These are phyloP conservation scores for Leccinum incarnatum DNA, from an alignment of 768 basidiomycete genomes.

Conservation along the genomic window DNA sequence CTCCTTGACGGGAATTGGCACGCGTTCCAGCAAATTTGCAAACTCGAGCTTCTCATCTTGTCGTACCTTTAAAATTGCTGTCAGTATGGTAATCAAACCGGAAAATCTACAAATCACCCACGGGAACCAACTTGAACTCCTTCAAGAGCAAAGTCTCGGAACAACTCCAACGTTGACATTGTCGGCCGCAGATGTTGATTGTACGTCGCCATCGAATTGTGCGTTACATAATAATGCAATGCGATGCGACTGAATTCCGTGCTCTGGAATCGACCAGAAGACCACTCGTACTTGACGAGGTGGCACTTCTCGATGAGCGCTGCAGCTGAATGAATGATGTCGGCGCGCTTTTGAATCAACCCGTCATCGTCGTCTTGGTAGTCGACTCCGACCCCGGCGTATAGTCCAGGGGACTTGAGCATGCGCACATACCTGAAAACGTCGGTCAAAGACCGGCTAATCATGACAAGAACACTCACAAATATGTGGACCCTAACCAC, in stretches of 20 bases:
- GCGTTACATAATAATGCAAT: conserved; percentile 93
- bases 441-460: not conserved
- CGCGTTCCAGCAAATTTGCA: conserved; percentile 85
- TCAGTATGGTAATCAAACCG: conserved; percentile 4
- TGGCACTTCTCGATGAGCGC: conserved; percentile 91
- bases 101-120: conserved; percentile 34
- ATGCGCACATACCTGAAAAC: conserved; percentile 82
- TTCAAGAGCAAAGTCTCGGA: conserved; percentile 97
- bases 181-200: conserved; percentile 88
- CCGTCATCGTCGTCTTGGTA: conserved; percentile 84
- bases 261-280: conserved; percentile 83
- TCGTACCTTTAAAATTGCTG: conserved; percentile 46
- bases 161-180: conserved; percentile 87
- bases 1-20: conserved; percentile 97
- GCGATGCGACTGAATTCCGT: conserved; percentile 94
- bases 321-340: conserved; percentile 92
- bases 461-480: conserved; percentile 49
- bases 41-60: conserved; percentile 87
- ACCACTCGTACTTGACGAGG: conserved; percentile 90
- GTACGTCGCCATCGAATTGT: conserved; percentile 95
- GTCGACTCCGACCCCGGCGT: conserved; percentile 84
- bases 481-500: conserved; percentile 93
- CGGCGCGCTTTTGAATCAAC: conserved; percentile 89
- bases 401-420: conserved; percentile 84
- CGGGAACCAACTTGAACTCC: conserved; percentile 91